A percentile compares a stretch with the other conserved stretches of the same genome.
These are phyloP conservation scores for Yarrowia keelungensis DNA, from an alignment of 805 yeast species.

Conservation along the genomic window DNA sequence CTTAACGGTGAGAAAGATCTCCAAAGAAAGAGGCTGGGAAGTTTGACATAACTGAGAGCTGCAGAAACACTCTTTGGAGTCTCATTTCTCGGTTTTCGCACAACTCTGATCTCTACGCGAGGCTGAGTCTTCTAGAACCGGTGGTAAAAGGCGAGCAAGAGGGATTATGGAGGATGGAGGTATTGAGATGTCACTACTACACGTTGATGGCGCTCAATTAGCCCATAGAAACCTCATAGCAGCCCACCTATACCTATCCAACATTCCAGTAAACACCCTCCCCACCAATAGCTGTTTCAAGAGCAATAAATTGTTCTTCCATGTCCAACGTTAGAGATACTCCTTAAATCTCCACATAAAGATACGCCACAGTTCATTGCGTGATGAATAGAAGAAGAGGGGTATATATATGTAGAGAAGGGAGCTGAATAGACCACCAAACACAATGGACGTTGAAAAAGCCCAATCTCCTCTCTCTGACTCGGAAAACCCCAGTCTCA, in stretches of 20 bases:
- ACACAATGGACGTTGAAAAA: background rate
- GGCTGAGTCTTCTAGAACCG: background rate
- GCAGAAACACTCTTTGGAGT: background rate
- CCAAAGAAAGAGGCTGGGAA: too few species aligned
- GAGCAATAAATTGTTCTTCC: background rate
- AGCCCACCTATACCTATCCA: background rate
- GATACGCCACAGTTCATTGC: slow-evolving; percentile 4
- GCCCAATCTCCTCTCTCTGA: background rate
- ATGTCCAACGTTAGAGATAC: background rate
- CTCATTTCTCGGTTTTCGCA: background rate
- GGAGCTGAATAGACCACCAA: background rate
- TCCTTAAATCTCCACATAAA: background rate
- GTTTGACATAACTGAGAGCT: background rate
- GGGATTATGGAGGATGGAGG: background rate
- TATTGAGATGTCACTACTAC: background rate
- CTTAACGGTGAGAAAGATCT: background rate
- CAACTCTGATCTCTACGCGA: background rate
- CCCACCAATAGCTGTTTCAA: background rate
- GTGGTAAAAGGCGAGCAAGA: background rate
- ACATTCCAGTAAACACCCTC: background rate
- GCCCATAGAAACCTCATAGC: background rate
- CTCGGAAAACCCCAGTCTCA: background rate
- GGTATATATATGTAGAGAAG: background rate
- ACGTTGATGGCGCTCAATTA: background rate
- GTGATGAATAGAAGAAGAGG: background rate